phyloP scores from a whole-genome alignment of 2,329 filamentous ascomycete species.

The Trematosphaeria pertusa region DNA sequence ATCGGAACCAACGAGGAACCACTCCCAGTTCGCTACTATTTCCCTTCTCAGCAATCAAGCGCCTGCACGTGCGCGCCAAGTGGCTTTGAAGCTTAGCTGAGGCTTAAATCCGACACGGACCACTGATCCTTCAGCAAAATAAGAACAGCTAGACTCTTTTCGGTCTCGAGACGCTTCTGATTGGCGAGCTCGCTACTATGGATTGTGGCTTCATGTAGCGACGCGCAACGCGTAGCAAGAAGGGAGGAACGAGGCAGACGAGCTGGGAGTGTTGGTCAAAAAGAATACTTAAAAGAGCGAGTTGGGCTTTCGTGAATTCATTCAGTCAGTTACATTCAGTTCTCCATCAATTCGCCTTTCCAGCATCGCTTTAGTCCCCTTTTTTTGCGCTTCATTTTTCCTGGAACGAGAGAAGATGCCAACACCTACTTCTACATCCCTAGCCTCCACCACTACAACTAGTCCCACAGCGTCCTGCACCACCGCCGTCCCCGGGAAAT shows the following conservation, averaged over 20 bases:
- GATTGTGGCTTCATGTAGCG: neutral
- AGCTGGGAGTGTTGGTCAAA: too few relatives aligned
- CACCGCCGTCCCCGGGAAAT: slow-evolving; percentile 27
- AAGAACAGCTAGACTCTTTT: slow-evolving; percentile 3
- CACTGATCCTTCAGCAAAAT: neutral
- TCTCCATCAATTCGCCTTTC: neutral
- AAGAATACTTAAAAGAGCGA: too few relatives aligned
- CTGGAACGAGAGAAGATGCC: too few relatives aligned
- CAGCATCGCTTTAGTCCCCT: too few relatives aligned
- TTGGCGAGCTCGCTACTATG: slow-evolving; percentile 2
- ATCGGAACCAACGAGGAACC: too few relatives aligned
- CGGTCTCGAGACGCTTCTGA: neutral
- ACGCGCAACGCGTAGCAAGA: slow-evolving; percentile 2
- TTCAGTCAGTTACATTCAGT: too few relatives aligned
- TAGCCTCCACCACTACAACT: slow-evolving; percentile 13
- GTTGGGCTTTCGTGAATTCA: too few relatives aligned
- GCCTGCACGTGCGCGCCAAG: too few relatives aligned
- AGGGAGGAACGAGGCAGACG: too few relatives aligned
- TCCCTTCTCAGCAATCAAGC: neutral
- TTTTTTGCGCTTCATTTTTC: too few relatives aligned
- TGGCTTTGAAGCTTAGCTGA: neutral
- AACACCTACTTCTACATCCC: slow-evolving; percentile 19
- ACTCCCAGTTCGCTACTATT: neutral
- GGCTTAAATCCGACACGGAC: neutral
- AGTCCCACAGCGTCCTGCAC: slow-evolving; percentile 25